phyloP scores from a whole-genome alignment of 2,329 filamentous ascomycete species.

The Colletotrichum kahawae region DNA sequence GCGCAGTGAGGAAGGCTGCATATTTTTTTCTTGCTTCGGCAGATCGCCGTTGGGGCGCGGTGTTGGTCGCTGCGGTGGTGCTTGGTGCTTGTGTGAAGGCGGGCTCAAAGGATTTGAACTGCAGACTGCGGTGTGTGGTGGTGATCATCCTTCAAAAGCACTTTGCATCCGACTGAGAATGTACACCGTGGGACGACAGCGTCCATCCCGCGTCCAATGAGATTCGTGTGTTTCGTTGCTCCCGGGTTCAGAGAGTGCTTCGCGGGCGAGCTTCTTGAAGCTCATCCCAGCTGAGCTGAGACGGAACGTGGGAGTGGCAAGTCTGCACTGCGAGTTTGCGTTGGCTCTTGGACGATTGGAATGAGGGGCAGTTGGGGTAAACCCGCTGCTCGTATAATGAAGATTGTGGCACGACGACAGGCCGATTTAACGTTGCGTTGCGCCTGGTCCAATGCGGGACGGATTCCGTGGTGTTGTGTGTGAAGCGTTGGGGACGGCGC shows the following conservation, averaged over 20 bases:
- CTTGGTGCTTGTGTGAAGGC: not conserved
- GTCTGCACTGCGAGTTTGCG: not conserved
- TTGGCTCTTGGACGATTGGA: not conserved
- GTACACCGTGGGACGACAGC: not conserved
- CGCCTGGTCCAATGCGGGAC: not conserved
- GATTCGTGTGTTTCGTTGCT: not conserved
- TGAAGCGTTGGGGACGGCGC: not conserved
- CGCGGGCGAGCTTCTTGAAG: not conserved
- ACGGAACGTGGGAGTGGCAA: not conserved
- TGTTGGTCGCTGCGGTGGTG: not conserved
- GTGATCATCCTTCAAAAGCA: not conserved
- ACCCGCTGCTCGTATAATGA: not conserved
- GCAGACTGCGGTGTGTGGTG: not conserved
- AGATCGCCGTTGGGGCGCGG: not conserved
- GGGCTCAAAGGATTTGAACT: not conserved
- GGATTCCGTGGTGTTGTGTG: not conserved
- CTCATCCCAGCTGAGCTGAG: not conserved
- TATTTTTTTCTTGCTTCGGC: not conserved
- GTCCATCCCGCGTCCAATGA: not conserved
- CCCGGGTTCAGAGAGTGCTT: not conserved
- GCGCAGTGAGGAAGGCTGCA: not conserved
- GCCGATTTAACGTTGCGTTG: not conserved
- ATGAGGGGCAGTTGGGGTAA: not conserved
- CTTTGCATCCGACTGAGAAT: not conserved
- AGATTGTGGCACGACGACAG: not conserved